A percentile compares a stretch with the other conserved stretches of the same genome.
These are phyloP conservation scores for Trypanosoma boissoni DNA, from an alignment of 208 protist genomes.

Conservation along the genomic window DNA sequence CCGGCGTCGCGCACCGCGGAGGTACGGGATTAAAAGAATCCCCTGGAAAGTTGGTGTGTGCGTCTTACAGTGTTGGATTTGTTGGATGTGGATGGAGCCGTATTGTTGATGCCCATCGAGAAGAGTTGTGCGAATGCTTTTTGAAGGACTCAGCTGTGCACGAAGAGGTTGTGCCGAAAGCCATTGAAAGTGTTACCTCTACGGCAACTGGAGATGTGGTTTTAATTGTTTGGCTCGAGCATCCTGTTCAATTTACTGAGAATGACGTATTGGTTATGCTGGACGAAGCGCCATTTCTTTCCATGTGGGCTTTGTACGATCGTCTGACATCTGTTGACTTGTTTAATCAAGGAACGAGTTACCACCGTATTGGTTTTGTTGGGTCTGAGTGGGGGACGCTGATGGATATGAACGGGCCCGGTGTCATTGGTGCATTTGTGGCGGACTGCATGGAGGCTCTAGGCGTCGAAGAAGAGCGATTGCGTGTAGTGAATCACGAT, in stretches of 20 bases:
- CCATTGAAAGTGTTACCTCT: constrained; percentile 44
- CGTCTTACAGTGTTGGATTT: constrained; percentile 66
- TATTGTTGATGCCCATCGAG: constrained; percentile 30
- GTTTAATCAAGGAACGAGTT: constrained; percentile 30
- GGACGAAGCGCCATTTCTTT: constrained; percentile 43
- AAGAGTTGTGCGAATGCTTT: constrained; percentile 39
- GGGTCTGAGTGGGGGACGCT: constrained; percentile 48
- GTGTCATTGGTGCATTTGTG: constrained; percentile 43
- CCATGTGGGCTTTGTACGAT: constrained; percentile 67
- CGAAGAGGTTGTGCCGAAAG: constrained; percentile 31
- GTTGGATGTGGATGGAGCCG: constrained; percentile 46
- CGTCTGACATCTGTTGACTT: background rate
- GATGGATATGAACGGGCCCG: constrained; percentile 29
- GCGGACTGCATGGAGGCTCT: constrained; percentile 48
- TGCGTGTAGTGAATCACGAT: constrained; percentile 42
- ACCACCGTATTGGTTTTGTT: constrained; percentile 72
- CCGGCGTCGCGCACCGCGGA: background rate
- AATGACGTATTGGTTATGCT: constrained; percentile 46
- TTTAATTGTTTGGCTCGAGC: constrained; percentile 45
- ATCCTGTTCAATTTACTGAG: constrained; percentile 29
- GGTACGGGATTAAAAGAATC: background rate
- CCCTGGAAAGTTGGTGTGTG: constrained; percentile 4
- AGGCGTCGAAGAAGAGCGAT: constrained; percentile 20
- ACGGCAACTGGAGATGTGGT: constrained; percentile 55
- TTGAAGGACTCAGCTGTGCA: constrained; percentile 34